These are phyloP conservation scores for Wickerhamiella sergipiensis DNA, from an alignment of 805 yeast genomes.

Conservation along the genomic window DNA sequence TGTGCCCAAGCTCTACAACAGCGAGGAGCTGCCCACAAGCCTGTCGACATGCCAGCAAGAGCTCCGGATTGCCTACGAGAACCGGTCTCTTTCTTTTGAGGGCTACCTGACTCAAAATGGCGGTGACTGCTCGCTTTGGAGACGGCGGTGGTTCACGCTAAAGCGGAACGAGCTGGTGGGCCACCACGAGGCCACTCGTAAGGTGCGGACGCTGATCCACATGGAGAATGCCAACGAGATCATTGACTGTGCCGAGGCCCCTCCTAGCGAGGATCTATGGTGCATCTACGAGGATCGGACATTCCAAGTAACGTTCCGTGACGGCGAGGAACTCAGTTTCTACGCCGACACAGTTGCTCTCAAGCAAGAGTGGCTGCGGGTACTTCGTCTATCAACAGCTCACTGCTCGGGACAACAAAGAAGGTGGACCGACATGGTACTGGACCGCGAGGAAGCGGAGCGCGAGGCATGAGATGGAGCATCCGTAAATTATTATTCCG, in stretches of 20 bases:
- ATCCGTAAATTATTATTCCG: background rate
- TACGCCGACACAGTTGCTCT: constrained; percentile 62
- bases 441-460: constrained; percentile 5
- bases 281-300: constrained; percentile 68
- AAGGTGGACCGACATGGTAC: constrained; percentile 19
- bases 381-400: constrained; percentile 41
- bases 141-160: constrained; percentile 62
- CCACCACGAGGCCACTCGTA: constrained; percentile 56
- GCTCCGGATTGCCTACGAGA: constrained; percentile 22
- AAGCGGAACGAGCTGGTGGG: constrained; percentile 60
- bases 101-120: constrained; percentile 86
- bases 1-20: constrained; percentile 40
- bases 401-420: constrained; percentile 13
- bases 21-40: constrained; percentile 44
- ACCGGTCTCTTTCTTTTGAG: constrained; percentile 28
- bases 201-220: constrained; percentile 64
- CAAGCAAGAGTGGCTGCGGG: constrained; percentile 50
- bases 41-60: constrained; percentile 28
- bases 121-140: constrained; percentile 75
- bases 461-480: background rate
- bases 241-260: constrained; percentile 25
- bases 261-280: constrained; percentile 29
- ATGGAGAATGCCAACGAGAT: constrained; percentile 50
- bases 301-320: constrained; percentile 59
- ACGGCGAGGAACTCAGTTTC: constrained; percentile 72